Evolutionary conservation across 768 basidiomycete genomes (phyloP).

Genomic region (Termitomyces sp.): DNA sequence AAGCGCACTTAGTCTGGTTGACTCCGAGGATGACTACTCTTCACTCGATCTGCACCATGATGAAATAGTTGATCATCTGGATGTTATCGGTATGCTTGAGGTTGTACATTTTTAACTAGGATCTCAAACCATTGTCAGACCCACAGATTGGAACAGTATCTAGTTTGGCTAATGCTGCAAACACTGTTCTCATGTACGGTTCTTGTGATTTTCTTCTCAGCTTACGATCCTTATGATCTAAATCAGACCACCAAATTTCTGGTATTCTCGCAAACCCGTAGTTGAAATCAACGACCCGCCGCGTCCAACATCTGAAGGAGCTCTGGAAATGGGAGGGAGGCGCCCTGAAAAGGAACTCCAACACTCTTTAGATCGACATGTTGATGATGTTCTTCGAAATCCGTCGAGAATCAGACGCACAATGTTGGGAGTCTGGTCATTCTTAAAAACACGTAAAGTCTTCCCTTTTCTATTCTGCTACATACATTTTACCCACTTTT

Average conservation of each 20-base stretch:
- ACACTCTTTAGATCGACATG: conserved; percentile 65
- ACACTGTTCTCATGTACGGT: conserved; percentile 63
- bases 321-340: conserved; percentile 21
- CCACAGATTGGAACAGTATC: conserved; percentile 71
- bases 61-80: conserved; percentile 79
- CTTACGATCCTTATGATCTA: not conserved
- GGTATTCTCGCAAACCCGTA: conserved; percentile 67
- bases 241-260: conserved; percentile 58
- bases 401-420: conserved; percentile 54
- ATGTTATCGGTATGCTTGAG: conserved; percentile 58
- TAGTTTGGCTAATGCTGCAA: conserved; percentile 73
- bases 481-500: not conserved
- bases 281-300: conserved; percentile 48
- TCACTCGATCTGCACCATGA: conserved; percentile 53
- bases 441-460: conserved; percentile 73
- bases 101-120: not conserved
- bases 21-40: conserved; percentile 10
- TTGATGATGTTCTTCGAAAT: conserved; percentile 66
- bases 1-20: conserved; percentile 33
- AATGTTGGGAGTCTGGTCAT: conserved; percentile 71
- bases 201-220: not conserved
- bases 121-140: conserved; percentile 33
- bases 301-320: conserved; percentile 21
- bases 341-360: conserved; percentile 24
- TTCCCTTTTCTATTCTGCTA: not conserved